Evolutionary conservation across 2,329 filamentous ascomycete species (phyloP), one percentile per base, ranked within the genome.

Genomic region (Stagonosporopsis chrysanthemi): DNA sequence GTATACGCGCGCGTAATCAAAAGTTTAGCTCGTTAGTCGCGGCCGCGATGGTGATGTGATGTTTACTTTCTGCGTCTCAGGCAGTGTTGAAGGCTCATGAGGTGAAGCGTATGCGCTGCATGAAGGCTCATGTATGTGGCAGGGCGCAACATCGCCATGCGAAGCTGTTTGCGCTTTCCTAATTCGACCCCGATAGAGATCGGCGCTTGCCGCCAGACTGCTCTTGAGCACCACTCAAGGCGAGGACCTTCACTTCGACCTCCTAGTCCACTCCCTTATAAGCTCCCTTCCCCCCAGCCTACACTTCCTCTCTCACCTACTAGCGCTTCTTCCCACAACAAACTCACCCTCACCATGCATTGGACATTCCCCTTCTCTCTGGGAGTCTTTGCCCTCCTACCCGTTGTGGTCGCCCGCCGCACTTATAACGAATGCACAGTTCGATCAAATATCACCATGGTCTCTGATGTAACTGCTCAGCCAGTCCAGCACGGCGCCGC

Each of bases 1-100:
- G 24, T 29, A 17, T 43, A 28, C 23, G 24, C 41, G 23, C 36
- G 22, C 35, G 28, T 29, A 51, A 51, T 51, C 47, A 42, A 56
- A 47, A 42, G 17, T 47, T 46, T 42, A 42, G n/a, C 41, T 56
- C 12, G 17, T 24, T 39, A 14, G 19, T 39, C 36, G 8, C 35
- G 35, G 17, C 9, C 22, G 35, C 35, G n/a, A 38, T 22, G 33
- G n/a, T 35, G 3, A 35, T 2, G 28, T 29, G 9, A 7, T 11
- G 28, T 6, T 29, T 29, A 29, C 4, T 11, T 2, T 8, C 2
- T 29, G 28, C 8, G 4, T 2, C 28, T 6, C 14, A n/a, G 4
- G 4, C 31, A 33, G 31, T 14, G 4, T 33, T 33, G 12, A 6
- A 33, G 14, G 31, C 31, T 33, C 31, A 31, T 11, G 28, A 31